Evolutionary conservation across 805 yeast species (phyloP), one percentile per base, ranked within the genome.

Genomic region (Dipodascus geniculatus): DNA sequence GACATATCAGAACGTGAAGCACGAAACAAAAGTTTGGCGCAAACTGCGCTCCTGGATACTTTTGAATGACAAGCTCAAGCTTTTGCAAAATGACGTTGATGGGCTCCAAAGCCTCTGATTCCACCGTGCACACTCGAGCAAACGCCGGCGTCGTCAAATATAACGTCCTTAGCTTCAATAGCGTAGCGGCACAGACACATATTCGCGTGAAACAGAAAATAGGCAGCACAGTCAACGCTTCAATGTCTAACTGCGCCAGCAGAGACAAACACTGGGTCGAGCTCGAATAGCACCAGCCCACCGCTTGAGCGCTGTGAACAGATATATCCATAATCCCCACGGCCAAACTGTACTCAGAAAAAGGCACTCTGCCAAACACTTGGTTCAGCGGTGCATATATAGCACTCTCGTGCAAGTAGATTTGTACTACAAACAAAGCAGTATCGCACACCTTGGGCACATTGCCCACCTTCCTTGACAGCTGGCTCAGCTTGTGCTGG

Each of bases 201-300:
- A 66, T 51, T 28, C 67, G 48, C 3, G 64, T 56, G 54, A 63
- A 61, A 31, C 59, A 59, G 44, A 61, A 64, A 56, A 57, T 51
- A n/a, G 90, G 90, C 54, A 79, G 69, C 1, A 75, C 66, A 0
- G 83, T 76, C 20, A 83, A 69, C n/a, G 72, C 19, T 17, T n/a
- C 8, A 38, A 38, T 38, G 44, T 38, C 44, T n/a, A 38, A 17
- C 4, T n/a, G 4, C 17, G 44, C 17, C 17, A 38, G 44, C 14
- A 38, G 14, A 3, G 44, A 38, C 19, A 38, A 17, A 16, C 44
- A 38, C 19, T 38, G 44, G 14, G 44, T 38, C 14, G 44, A 38
- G 19, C 44, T 38, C 4, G 44, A 38, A n/a, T 38, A 38, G 19
- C 44, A 38, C 44, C 44, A 38, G 11, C 44, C 44, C 14, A 38